Evolutionary conservation across 768 basidiomycete genomes (phyloP), one percentile per base, ranked within the genome.

Genomic region (Hydnum rufescens): DNA sequence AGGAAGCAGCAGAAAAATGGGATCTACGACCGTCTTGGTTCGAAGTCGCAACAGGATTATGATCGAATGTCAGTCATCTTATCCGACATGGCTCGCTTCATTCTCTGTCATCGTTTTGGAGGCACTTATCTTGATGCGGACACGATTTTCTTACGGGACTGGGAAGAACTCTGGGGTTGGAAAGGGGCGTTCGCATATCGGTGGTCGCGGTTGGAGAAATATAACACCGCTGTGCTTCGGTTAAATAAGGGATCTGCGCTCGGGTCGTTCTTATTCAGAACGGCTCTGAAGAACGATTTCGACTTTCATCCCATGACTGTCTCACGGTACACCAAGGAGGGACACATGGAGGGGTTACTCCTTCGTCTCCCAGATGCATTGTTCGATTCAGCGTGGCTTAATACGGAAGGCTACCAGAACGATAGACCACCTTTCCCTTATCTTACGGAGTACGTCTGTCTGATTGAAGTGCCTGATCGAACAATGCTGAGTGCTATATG

Each of bases 221-320:
- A 96, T 65, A 96, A 97, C 70, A 97, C 93, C 8, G 92, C 95
- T 2, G 88, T 97, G 6, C 72, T 99, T 55, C 86, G 81, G 62
- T 71, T 99, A 70, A 89, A 93, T 74, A 90, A 86, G 64, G 76
- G 77, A 19, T 90, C 86, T 3, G 92, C 93, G 4, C 67, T 99
- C 18, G 92, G 89, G 29, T 82, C 80, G 53, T 92, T 96, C 68
- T 68, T 99, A 51, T 92, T 99, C 74, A 77, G 84, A 43, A 93
- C 92, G 1, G 90, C 92, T 13, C 66, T 99, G 57, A 87, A 84
- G 68, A 97, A 99, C 60, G 77, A 78, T 22, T 65, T 96, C 63
- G 93, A 96, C 66, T 96, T 99, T 66, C 95, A 99, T 61, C 93
- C 93, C 0, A 92, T 92, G 86, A 88, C 84, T 0, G 80, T 99